Evolutionary conservation across 1,284 basidiomycete genomes (phyloP), one percentile per base, ranked within the genome.

Genomic region (Marasmius tenuissimus): DNA sequence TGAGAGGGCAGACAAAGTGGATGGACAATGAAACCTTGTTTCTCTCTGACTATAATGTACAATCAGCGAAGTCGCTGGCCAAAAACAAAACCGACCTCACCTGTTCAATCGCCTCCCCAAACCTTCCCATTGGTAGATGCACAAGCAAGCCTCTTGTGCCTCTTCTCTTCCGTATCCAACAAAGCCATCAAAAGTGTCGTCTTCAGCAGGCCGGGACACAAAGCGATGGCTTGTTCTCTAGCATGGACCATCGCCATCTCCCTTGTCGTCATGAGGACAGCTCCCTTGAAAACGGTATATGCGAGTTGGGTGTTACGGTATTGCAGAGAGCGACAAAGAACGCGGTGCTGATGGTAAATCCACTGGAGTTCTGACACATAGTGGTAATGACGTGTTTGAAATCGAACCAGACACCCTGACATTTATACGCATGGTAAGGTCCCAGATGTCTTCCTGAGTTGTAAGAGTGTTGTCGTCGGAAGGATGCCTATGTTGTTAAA

Each of bases 171-270:
- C n/a, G 97, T 98, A 78, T 98, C 88, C 70, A 99, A 85, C 84
- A 96, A 98, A 75, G 98, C 91, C 96, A 98, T 99, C 37, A 99
- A 83, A 38, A 98, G 85, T 39, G 96, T 2, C 2, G 27, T 27
- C 27, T 27, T 27, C 27, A 27, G 27, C 4, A 4, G 27, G 4
- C 27, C 27, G 27, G 96, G 96, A 85, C 96, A 98, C 65, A 98
- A 85, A 11, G 95, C 88, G 79, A 98, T 99, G 75, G 98, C 71
- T 55, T 95, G 96, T 79, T 98, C 97, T 62, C 92, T 84, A 45
- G 96, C 96, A 75, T 98, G 97, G 2, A 98, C 93, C 88, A 98
- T 97, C 1, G 97, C 96, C 34, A 98, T 83, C 73, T 98, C 96
- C 59, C 96, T 88, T 9, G 94, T 96, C 95, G 98, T 97, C n/a